phyloP scores from a whole-genome alignment of 768 basidiomycete species.

The Pluteus cervinus region DNA sequence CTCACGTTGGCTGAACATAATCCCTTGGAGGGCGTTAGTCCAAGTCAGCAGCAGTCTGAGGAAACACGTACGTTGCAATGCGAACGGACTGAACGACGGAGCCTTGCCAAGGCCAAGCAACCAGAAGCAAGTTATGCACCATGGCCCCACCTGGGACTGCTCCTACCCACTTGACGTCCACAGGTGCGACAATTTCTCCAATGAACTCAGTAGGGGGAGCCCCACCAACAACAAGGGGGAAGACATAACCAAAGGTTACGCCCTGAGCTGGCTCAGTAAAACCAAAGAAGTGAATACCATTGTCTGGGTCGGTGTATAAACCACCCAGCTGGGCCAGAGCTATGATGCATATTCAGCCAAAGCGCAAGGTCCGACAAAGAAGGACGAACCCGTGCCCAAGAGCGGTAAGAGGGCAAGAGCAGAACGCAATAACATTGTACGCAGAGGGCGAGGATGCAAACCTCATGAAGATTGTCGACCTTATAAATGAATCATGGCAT shows the following conservation, averaged over 20 bases:
- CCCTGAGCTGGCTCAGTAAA: constrained; percentile 33
- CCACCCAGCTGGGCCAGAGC: constrained; percentile 37
- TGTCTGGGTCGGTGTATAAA: constrained; percentile 44
- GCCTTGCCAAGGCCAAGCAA: constrained; percentile 56
- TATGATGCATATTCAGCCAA: constrained; percentile 12
- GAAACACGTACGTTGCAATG: constrained; percentile 41
- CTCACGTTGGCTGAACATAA: constrained; percentile 47
- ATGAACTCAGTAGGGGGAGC: constrained; percentile 48
- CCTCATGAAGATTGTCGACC: too few relatives aligned
- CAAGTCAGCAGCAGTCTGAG: not conserved
- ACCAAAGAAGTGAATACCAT: constrained; percentile 49
- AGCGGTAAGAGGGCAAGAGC: constrained; percentile 32
- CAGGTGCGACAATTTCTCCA: constrained; percentile 54
- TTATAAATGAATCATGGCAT: too few relatives aligned
- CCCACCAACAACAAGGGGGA: constrained; percentile 40
- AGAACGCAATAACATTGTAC: constrained; percentile 27
- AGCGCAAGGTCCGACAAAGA: not conserved
- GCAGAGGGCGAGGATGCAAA: not conserved
- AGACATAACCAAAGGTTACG: constrained; percentile 43
- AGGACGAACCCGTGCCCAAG: constrained; percentile 31
- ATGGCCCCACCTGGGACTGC: constrained; percentile 48
- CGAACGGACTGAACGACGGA: constrained; percentile 47
- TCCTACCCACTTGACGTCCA: constrained; percentile 51
- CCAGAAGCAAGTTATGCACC: constrained; percentile 48
- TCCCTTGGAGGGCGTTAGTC: constrained; percentile 22